Conservation (phyloP, 2,329 filamentous ascomycete genomes). For the Massarina eburnea region DNA sequence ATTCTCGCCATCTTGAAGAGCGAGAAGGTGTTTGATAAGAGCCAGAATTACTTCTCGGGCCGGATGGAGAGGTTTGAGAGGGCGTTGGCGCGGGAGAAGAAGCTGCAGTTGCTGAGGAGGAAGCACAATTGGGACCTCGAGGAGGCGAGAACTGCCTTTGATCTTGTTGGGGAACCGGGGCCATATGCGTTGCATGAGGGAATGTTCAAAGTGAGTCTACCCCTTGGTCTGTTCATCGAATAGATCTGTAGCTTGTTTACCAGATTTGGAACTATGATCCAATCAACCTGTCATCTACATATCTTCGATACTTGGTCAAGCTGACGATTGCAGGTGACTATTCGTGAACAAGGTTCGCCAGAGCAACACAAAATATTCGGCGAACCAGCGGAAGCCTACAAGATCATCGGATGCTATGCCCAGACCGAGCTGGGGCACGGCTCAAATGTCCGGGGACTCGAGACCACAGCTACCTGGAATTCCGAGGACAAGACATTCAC, state of each 20-base stretch:
- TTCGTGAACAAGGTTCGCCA: slow-evolving; percentile 70
- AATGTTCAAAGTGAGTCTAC: slow-evolving; percentile 66
- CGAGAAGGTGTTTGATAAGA: slow-evolving; percentile 76
- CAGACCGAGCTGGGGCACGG: slow-evolving; percentile 81
- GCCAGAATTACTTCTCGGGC: slow-evolving; percentile 74
- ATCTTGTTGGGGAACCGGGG: slow-evolving; percentile 71
- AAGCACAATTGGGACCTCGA: slow-evolving; percentile 68
- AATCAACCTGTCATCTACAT: too few species aligned
- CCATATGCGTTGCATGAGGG: slow-evolving; percentile 72
- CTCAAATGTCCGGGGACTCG: slow-evolving; percentile 64
- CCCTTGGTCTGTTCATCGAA: too few species aligned
- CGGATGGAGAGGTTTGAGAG: slow-evolving; percentile 69
- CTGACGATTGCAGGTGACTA: slow-evolving; percentile 56
- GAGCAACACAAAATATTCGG: slow-evolving; percentile 75
- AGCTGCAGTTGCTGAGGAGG: slow-evolving; percentile 65
- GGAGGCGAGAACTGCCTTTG: slow-evolving; percentile 65
- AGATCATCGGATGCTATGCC: slow-evolving; percentile 77
- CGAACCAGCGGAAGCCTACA: slow-evolving; percentile 66
- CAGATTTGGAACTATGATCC: too few species aligned
- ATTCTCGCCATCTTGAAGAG: slow-evolving; percentile 66
- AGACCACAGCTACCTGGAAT: slow-evolving; percentile 75
- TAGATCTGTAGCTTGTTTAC: too few species aligned
- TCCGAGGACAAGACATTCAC: slow-evolving; percentile 72
- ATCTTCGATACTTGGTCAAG: too few species aligned
- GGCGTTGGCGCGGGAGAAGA: slow-evolving; percentile 70